A percentile compares a stretch with the other conserved stretches of the same genome.
Evolutionary conservation across 2,329 filamentous ascomycete genomes (phyloP).

Genomic region (Fusarium acutatum): DNA sequence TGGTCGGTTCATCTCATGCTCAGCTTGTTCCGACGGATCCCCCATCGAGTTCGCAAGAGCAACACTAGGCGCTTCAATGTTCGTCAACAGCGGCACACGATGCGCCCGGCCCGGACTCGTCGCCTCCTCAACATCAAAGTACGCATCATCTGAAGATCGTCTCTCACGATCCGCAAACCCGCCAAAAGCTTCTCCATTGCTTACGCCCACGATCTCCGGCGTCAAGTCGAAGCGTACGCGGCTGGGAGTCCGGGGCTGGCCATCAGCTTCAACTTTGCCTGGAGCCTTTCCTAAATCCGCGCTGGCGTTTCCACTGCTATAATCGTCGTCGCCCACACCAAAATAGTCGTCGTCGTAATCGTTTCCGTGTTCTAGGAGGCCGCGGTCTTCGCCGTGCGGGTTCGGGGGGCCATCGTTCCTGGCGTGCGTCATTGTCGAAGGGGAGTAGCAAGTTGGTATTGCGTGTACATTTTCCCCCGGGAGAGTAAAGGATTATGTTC

Average conservation of each 20-base stretch:
- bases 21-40: slow-evolving; percentile 53
- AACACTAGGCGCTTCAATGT: slow-evolving; percentile 82
- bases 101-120: slow-evolving; percentile 58
- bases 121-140: slow-evolving; percentile 60
- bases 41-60: slow-evolving; percentile 68
- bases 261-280: slow-evolving; percentile 30
- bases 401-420: slow-evolving; percentile 43
- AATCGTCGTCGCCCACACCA: slow-evolving; percentile 34
- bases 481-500: not conserved
- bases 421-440: slow-evolving; percentile 46
- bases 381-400: slow-evolving; percentile 45
- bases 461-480: slow-evolving; percentile 39
- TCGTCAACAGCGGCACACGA: slow-evolving; percentile 79
- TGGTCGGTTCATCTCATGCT: slow-evolving; percentile 69
- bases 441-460: slow-evolving; percentile 32
- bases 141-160: slow-evolving; percentile 41
- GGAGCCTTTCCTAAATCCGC: slow-evolving; percentile 25
- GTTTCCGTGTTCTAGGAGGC: slow-evolving; percentile 40
- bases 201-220: slow-evolving; percentile 53
- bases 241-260: slow-evolving; percentile 61
- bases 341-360: slow-evolving; percentile 42
- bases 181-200: slow-evolving; percentile 27
- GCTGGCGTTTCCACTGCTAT: slow-evolving; percentile 17
- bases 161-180: slow-evolving; percentile 20
- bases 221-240: slow-evolving; percentile 77